Conservation (phyloP, 2,329 filamentous ascomycete species). For the Grosmannia penicillata region DNA sequence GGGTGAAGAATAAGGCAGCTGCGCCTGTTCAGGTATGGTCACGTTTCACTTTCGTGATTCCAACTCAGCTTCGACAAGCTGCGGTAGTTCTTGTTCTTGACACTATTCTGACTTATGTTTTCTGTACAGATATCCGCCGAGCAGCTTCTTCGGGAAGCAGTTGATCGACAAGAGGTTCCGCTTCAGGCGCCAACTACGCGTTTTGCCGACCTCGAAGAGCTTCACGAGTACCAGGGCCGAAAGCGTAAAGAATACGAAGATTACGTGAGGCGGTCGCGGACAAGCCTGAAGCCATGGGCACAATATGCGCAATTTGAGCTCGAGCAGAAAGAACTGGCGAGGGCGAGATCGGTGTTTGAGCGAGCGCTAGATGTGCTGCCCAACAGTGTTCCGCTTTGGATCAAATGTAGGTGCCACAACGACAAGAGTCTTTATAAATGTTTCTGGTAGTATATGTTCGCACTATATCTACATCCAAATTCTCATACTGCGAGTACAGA, state of each 20-base stretch:
- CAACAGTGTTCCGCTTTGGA: conserved; percentile 76
- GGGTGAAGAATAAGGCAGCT: conserved; percentile 97
- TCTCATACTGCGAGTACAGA: conserved; percentile 37
- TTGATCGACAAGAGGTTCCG: conserved; percentile 82
- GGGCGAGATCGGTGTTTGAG: conserved; percentile 87
- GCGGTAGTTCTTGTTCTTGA: neutral
- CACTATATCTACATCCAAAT: neutral
- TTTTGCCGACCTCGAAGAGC: conserved; percentile 91
- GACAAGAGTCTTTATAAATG: too few species aligned
- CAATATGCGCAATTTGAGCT: conserved; percentile 95
- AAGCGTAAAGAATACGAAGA: conserved; percentile 96
- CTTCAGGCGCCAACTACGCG: conserved; percentile 85
- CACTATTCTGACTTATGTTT: neutral
- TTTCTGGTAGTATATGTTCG: neutral
- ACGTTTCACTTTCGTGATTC: neutral
- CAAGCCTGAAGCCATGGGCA: conserved; percentile 99
- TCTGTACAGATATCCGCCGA: conserved; percentile 81
- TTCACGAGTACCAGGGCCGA: conserved; percentile 91
- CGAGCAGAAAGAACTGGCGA: conserved; percentile 91
- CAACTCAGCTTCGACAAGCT: too few species aligned
- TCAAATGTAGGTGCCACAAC: conserved; percentile 24
- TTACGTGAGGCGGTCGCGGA: conserved; percentile 85
- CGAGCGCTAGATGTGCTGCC: conserved; percentile 83
- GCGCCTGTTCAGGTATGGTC: conserved; percentile 47
- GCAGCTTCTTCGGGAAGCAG: conserved; percentile 91